Percentiles rank a stretch among this genome's conserved stretches.
phyloP scores from a whole-genome alignment of 306 rosid genomes.

The Vicia sativa region DNA sequence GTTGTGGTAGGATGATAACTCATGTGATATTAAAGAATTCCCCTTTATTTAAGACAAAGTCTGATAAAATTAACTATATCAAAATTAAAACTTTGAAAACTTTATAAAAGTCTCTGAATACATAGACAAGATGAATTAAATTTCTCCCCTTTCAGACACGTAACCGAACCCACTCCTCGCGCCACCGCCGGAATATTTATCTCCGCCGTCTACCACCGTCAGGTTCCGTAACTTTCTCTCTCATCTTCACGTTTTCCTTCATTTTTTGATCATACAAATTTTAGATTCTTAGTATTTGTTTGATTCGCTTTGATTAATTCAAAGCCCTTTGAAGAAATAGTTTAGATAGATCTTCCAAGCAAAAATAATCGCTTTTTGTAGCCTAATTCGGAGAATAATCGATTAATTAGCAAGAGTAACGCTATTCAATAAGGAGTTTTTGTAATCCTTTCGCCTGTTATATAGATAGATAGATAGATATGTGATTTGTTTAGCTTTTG shows the following conservation, averaged over 20 bases:
- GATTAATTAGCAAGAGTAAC: constrained; percentile 5
- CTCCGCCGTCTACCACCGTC: constrained; percentile 5
- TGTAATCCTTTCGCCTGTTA: too few relatives aligned
- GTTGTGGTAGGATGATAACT: too few relatives aligned
- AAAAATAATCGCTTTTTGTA: background rate
- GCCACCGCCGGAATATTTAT: constrained; percentile 20
- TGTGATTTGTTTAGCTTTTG: constrained; percentile 3
- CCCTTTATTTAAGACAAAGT: too few relatives aligned
- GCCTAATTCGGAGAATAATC: constrained; percentile 9
- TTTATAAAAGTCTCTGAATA: background rate
- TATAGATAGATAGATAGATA: background rate
- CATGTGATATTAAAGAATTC: too few relatives aligned
- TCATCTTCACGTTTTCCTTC: background rate
- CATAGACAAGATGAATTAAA: background rate
- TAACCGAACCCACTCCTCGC: background rate
- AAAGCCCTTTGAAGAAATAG: background rate
- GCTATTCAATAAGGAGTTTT: background rate
- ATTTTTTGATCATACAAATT: background rate
- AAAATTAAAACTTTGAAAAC: background rate
- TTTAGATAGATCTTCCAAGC: constrained; percentile 1
- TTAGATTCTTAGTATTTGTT: background rate
- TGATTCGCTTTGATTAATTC: background rate
- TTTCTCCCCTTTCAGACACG: constrained; percentile 6
- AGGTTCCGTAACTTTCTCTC: constrained; percentile 14
- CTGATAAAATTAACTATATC: too few relatives aligned